Base-by-base conservation (phyloP, 306 rosid genomes). In the Vicia villosa region DNA sequence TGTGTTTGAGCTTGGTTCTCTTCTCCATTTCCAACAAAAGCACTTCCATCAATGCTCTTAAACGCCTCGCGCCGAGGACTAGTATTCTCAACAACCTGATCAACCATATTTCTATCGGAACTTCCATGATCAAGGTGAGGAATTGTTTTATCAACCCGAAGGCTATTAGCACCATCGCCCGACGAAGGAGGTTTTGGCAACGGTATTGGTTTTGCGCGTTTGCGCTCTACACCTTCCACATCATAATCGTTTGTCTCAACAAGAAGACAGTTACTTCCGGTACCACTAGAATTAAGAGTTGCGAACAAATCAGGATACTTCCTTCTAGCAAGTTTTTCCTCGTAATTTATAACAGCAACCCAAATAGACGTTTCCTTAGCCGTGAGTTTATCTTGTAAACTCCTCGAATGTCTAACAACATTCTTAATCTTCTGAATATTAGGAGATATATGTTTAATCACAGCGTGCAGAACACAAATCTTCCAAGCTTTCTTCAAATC, bases 401-500 rank as follows among this genome's bases (percentile, higher is more conserved):
- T 81, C 63, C 79, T 83, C 0, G 95, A 88, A 13, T 82, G 90
- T 1, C 81, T 74, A 24, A 85, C 89, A 36, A 83, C 68, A 69
- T 76, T 76, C 15, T 73, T 84, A 5, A 91, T 86, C 67, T 80
- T 88, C 3, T 73, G 68, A 16, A 86, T 66, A 19, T 91, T 83
- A 0, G 92, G 95, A 5, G 84, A 91, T 60, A 88, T 71, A 54
- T 91, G 89, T 71, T 91, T 88, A 13, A 91, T 80, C 14, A 91
- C 88, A 6, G 96, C 88, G 0, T 81, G 79, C 14, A 91, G 81
- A 13, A 83, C 97, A 10, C 87, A 42, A 5, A 86, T 70, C 72
- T 91, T 91, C 97, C 97, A 91, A 0, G 66, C 84, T 69, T 91
- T 91, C 73, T 86, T 88, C 49, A 91, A 72, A 67, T 86, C 91